Percentiles rank a stretch among this genome's conserved stretches.
These are phyloP conservation scores for Cubamyces sp. DNA, from an alignment of 768 basidiomycete species.

Conservation along the genomic window DNA sequence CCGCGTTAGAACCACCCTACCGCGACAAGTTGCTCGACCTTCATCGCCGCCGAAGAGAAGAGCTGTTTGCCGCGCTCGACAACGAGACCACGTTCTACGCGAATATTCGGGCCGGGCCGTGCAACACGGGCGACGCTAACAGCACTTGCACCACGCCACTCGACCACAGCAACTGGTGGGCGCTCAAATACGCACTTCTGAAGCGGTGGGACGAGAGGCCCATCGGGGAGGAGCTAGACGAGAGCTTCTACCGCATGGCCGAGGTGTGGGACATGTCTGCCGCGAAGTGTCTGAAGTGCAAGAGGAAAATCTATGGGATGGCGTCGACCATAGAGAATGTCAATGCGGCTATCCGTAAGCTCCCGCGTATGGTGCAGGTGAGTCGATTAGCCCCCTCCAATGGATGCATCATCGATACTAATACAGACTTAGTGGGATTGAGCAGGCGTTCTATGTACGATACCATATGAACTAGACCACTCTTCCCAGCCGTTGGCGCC, in stretches of 20 bases:
- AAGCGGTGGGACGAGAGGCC: constrained; percentile 22
- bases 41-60: constrained; percentile 45
- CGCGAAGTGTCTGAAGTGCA: constrained; percentile 25
- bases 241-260: constrained; percentile 2
- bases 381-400: neutral
- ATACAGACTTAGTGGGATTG: neutral
- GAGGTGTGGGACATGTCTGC: constrained; percentile 18
- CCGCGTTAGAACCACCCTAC: constrained; percentile 39
- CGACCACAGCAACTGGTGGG: constrained; percentile 24
- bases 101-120: constrained; percentile 15
- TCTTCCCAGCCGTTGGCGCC: too few species aligned
- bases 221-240: constrained; percentile 11
- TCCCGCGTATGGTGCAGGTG: constrained; percentile 28
- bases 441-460: neutral
- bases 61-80: constrained; percentile 42
- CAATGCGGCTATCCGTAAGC: constrained; percentile 19
- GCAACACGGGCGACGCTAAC: neutral
- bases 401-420: neutral
- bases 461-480: too few species aligned
- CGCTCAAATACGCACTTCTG: constrained; percentile 26
- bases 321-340: constrained; percentile 23
- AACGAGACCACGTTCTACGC: constrained; percentile 41
- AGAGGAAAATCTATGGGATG: constrained; percentile 23
- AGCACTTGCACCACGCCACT: constrained; percentile 21
- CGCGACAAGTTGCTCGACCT: constrained; percentile 45